Base-by-base conservation (phyloP, 371 early-diverging fungal genomes). In the Actinomucor elegans region DNA sequence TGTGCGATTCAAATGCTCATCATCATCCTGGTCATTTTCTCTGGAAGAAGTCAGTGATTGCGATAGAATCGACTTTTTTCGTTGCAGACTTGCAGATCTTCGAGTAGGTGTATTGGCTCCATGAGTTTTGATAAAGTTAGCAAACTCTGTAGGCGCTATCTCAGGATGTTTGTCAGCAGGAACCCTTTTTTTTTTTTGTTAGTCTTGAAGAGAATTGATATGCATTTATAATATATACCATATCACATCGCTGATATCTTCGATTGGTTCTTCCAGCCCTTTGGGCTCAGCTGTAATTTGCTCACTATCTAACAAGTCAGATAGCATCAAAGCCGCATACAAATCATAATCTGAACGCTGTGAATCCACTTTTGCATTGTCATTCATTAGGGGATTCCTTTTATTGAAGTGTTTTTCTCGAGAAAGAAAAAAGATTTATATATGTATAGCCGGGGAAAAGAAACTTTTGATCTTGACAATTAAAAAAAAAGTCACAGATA, bases 91-190 rank as follows among this genome's bases (percentile, higher is more conserved):
- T 5, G 52, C 27, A 9, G 51, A 21, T 40, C 55, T 40, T 48
- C 53, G 54, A 10, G 40, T 58, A 6, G 60, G 48, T 23, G 52
- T 47, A 38, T 54, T 56, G 11, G 59, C 46, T 9, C 66, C 66
- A 37, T 66, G 66, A 3, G 58, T 52, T 27, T 70, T 45, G 24
- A 70, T 48, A 47, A 66, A 70, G 14, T 63, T 62, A 2, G 64
- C 56, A 63, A 75, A 64, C 57, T 75, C 67, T 41, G 43, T 52
- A 23, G 72, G 61, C 28, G 67, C 70, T 38, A 67, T 65, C 57
- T 75, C 56, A 50, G 70, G 64, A 56, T 67, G 61, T 36, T 69
- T 65, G 37, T 66, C 49, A 55, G 70, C 58, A 21, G 72, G 61
- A 23, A 69, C 61, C 67, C 71, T 67, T 35, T 29, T 14, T 29